phyloP scores from a whole-genome alignment of 352 stramenopile species.

The Phytophthora podocarpi region DNA sequence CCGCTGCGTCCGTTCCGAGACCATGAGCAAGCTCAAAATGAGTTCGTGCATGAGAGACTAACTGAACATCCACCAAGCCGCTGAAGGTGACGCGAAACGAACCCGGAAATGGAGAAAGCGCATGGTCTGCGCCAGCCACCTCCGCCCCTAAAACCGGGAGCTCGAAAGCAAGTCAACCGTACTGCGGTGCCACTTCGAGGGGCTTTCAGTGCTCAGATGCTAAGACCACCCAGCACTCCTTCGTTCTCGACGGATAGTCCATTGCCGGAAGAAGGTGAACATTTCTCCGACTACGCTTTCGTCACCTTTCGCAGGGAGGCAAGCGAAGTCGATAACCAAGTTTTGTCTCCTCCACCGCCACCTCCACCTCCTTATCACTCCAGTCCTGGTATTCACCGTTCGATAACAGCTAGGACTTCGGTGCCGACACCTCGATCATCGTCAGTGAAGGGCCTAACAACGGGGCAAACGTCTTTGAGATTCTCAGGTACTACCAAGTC shows the following conservation, averaged over 20 bases:
- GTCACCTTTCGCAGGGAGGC: slow-evolving; percentile 11
- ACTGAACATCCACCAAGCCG: slow-evolving; percentile 1
- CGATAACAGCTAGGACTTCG: not conserved
- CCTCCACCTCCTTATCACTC: slow-evolving; percentile 17
- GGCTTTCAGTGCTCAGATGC: slow-evolving; percentile 45
- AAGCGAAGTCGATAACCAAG: slow-evolving; percentile 20
- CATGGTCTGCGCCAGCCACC: slow-evolving; percentile 20
- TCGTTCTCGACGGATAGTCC: slow-evolving; percentile 19
- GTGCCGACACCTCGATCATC: not conserved
- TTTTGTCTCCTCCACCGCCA: slow-evolving; percentile 24
- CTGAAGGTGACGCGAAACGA: slow-evolving; percentile 16
- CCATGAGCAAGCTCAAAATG: not conserved
- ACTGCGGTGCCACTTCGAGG: slow-evolving; percentile 34
- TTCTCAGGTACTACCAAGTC: not conserved
- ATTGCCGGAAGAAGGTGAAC: slow-evolving; percentile 2
- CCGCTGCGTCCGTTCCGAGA: slow-evolving; percentile 22
- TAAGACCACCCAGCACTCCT: slow-evolving; percentile 26
- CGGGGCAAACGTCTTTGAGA: not conserved
- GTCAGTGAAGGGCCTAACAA: slow-evolving; percentile 1
- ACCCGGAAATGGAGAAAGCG: slow-evolving; percentile 23
- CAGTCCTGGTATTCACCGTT: not conserved
- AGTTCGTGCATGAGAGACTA: too few species aligned
- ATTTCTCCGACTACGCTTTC: slow-evolving; percentile 18
- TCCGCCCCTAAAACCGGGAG: slow-evolving; percentile 4
- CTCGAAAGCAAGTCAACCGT: not conserved